Percentiles rank a stretch among this genome's conserved stretches.
phyloP scores from a whole-genome alignment of 2,329 filamentous ascomycete species.

The Immersiporthe knoxdaviesiana region DNA sequence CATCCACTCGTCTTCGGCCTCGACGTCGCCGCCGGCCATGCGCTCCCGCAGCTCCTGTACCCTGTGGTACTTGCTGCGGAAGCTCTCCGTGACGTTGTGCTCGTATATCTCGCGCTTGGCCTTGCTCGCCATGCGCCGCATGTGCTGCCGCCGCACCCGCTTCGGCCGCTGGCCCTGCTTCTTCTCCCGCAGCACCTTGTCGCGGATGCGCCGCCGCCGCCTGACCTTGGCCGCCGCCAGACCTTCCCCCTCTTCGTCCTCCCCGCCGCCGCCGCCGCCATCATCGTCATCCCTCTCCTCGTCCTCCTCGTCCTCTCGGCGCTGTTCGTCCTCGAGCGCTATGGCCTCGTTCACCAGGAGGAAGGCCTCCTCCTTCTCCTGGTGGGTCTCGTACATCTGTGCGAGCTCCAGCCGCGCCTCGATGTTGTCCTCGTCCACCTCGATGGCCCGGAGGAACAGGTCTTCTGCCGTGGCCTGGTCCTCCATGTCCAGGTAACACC shows the following conservation, averaged over 20 bases:
- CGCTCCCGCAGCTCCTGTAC: slow-evolving; percentile 48
- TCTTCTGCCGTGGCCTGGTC: slow-evolving; percentile 73
- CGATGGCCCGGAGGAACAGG: slow-evolving; percentile 74
- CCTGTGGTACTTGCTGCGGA: slow-evolving; percentile 45
- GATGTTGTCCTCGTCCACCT: slow-evolving; percentile 71
- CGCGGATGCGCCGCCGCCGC: slow-evolving; percentile 33
- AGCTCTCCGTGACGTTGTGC: slow-evolving; percentile 35
- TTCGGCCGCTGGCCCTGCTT: slow-evolving; percentile 21
- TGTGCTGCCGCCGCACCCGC: slow-evolving; percentile 25
- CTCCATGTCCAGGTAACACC: slow-evolving; percentile 69
- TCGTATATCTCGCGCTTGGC: slow-evolving; percentile 36
- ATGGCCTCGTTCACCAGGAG: slow-evolving; percentile 77
- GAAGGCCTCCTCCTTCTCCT: slow-evolving; percentile 75
- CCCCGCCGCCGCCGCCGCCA: slow-evolving; percentile 31
- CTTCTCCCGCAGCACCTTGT: slow-evolving; percentile 33
- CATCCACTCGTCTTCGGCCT: slow-evolving; percentile 59
- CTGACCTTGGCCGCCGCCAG: slow-evolving; percentile 39
- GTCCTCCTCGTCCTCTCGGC: slow-evolving; percentile 34
- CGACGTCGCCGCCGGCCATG: slow-evolving; percentile 46
- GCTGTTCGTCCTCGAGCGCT: slow-evolving; percentile 58
- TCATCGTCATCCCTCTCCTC: slow-evolving; percentile 34
- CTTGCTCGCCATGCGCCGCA: slow-evolving; percentile 34
- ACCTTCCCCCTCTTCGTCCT: slow-evolving; percentile 35
- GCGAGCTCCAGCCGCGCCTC: slow-evolving; percentile 80
- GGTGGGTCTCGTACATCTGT: slow-evolving; percentile 79